Percentiles rank a stretch among this genome's conserved stretches.
Conservation (phyloP, 768 basidiomycete genomes). For the Tulasnella sp. region DNA sequence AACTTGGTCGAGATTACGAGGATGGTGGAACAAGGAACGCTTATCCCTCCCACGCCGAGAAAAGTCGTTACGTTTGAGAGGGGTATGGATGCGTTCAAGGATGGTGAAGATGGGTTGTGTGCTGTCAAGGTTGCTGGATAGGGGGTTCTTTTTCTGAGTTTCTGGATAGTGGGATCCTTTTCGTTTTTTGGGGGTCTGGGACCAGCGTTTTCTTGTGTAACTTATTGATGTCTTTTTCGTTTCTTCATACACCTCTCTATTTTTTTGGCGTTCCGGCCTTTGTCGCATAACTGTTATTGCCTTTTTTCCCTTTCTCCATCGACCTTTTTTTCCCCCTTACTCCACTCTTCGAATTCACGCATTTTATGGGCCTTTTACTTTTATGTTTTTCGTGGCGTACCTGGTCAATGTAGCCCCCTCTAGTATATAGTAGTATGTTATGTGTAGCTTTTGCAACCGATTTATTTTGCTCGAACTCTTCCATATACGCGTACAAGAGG, state of each 20-base stretch:
- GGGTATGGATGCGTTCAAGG: slow-evolving; percentile 16
- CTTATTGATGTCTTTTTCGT: slow-evolving; percentile 2
- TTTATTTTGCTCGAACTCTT: not conserved
- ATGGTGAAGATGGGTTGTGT: slow-evolving; percentile 3
- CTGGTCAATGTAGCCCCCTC: not conserved
- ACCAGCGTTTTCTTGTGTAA: not conserved
- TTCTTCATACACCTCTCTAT: slow-evolving; percentile 1
- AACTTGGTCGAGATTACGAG: slow-evolving; percentile 37
- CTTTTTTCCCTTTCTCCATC: not conserved
- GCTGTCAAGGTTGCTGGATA: not conserved
- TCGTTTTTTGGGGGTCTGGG: not conserved
- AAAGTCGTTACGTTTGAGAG: slow-evolving; percentile 16
- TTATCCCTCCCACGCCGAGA: slow-evolving; percentile 27
- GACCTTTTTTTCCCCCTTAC: not conserved
- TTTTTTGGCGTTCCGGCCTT: not conserved
- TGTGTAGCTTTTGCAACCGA: not conserved
- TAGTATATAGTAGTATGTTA: not conserved
- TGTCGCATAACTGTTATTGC: not conserved
- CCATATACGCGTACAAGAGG: not conserved
- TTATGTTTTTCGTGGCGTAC: not conserved
- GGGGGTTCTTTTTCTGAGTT: too few species aligned
- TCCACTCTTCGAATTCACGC: not conserved
- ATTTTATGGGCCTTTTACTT: not conserved
- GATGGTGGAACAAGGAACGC: slow-evolving; percentile 33
- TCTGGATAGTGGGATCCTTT: not conserved